Evolutionary conservation across 2,329 filamentous ascomycete species (phyloP).

Genomic region (Stagonosporopsis vannaccii): DNA sequence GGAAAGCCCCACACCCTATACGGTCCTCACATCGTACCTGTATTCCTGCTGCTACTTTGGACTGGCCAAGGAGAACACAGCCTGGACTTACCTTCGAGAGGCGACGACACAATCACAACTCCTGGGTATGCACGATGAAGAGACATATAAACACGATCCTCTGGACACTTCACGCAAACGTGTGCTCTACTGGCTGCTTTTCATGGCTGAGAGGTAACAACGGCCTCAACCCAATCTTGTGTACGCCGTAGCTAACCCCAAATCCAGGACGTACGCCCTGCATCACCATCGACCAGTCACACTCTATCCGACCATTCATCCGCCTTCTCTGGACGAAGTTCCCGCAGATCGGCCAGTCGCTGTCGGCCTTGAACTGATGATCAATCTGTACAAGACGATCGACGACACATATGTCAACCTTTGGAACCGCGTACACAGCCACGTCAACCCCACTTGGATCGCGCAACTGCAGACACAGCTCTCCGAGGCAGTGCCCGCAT

Average conservation of each 20-base stretch:
- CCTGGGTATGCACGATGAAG: constrained; percentile 66
- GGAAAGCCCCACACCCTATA: constrained; percentile 62
- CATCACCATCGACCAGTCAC: constrained; percentile 70
- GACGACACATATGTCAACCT: constrained; percentile 69
- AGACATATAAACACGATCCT: constrained; percentile 59
- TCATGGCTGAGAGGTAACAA: constrained; percentile 65
- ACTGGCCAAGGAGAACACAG: constrained; percentile 67
- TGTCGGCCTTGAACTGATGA: constrained; percentile 66
- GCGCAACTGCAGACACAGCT: constrained; percentile 60
- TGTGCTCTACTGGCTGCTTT: constrained; percentile 68
- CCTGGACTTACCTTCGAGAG: constrained; percentile 68
- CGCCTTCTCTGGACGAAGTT: constrained; percentile 59
- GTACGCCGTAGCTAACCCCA: constrained; percentile 2
- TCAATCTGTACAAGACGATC: constrained; percentile 68
- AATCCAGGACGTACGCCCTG: constrained; percentile 66
- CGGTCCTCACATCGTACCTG: constrained; percentile 69
- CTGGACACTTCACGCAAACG: constrained; percentile 63
- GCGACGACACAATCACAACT: constrained; percentile 67
- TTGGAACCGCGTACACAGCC: constrained; percentile 66
- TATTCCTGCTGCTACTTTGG: constrained; percentile 68
- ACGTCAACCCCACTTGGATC: constrained; percentile 57
- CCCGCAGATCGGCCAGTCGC: constrained; percentile 63
- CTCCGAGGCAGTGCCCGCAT: constrained; percentile 61
- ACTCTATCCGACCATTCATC: constrained; percentile 65
- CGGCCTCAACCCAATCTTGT: background rate